Base-by-base conservation (phyloP, 768 basidiomycete genomes). In the Postia placenta region DNA sequence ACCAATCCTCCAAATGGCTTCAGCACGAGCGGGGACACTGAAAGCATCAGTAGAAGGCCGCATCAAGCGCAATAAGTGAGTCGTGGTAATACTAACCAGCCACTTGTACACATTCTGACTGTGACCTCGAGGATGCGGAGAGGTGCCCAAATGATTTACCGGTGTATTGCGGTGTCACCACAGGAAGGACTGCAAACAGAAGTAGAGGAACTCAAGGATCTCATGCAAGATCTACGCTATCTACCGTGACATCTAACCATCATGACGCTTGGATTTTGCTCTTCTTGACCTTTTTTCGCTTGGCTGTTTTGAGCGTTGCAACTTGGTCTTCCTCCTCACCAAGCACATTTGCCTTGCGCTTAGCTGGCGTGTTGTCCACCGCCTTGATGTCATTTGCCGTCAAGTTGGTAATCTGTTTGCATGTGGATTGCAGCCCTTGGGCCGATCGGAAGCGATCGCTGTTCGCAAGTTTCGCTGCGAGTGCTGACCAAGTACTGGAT, bases 361-460 rank as follows among this genome's bases (percentile, higher is more conserved):
- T 64, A 12, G 48, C 42, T 42, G 59, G 54, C 56, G 51, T 26
- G 25, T 38, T 52, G 36, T 57, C 49, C 37, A 27, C 39, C n/a
- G 37, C 42, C 23, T 35, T 64, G 25, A 45, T 40, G 41, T 37
- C 41, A 37, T 25, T 37, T 33, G 39, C 56, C 3, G 51, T 33
- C 14, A 51, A 25, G 45, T 63, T 64, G 57, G 60, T 65, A 61
- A 92, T 67, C 63, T 91, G 88, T 57, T 74, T 75, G 57, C 86
- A 81, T 66, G 83, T 75, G 45, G 73, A 74, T 24, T 74, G 73
- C 6, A 92, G 73, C 5, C 78, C 80, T 26, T 73, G 64, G 1
- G 85, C 82, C 5, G 76, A 69, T 60, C 80, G 80, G 67, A 87
- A 83, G 22, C 80, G 75, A n/a, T 74, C 64, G 14, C 78, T 80